phyloP scores from a whole-genome alignment of 441 rosid species.

The Daphne laureola region DNA sequence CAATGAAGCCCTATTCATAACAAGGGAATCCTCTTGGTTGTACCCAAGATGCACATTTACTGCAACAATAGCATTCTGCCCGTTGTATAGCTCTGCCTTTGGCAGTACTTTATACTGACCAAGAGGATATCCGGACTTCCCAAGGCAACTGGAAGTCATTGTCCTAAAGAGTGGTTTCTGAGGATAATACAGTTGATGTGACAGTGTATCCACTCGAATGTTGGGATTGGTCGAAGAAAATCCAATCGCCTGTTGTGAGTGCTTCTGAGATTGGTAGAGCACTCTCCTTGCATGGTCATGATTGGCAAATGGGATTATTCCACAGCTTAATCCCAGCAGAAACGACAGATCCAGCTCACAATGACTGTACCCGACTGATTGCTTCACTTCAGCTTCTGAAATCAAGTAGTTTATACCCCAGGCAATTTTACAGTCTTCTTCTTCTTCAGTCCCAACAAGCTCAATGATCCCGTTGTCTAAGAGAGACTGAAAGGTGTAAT shows the following conservation, averaged over 20 bases:
- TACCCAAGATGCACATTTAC: slow-evolving; percentile 91
- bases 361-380: slow-evolving; percentile 46
- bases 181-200: slow-evolving; percentile 77
- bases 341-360: slow-evolving; percentile 86
- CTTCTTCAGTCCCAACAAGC: slow-evolving; percentile 80
- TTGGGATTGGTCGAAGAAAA: slow-evolving; percentile 78
- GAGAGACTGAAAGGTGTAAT: slow-evolving; percentile 41
- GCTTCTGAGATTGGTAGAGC: slow-evolving; percentile 86
- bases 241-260: slow-evolving; percentile 89
- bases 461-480: slow-evolving; percentile 68
- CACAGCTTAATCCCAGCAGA: slow-evolving; percentile 77
- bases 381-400: slow-evolving; percentile 26
- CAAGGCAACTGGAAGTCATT: slow-evolving; percentile 59
- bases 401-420: slow-evolving; percentile 63
- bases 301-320: slow-evolving; percentile 81
- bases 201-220: slow-evolving; percentile 73
- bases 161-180: slow-evolving; percentile 84
- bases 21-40: slow-evolving; percentile 93
- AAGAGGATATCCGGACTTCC: slow-evolving; percentile 33
- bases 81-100: slow-evolving; percentile 61
- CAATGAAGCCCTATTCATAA: slow-evolving; percentile 84
- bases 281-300: slow-evolving; percentile 92
- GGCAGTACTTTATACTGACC: slow-evolving; percentile 32
- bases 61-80: slow-evolving; percentile 88
- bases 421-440: slow-evolving; percentile 72